Conservation (phyloP, 345 rosid species). For the Eucalyptus marginata region DNA sequence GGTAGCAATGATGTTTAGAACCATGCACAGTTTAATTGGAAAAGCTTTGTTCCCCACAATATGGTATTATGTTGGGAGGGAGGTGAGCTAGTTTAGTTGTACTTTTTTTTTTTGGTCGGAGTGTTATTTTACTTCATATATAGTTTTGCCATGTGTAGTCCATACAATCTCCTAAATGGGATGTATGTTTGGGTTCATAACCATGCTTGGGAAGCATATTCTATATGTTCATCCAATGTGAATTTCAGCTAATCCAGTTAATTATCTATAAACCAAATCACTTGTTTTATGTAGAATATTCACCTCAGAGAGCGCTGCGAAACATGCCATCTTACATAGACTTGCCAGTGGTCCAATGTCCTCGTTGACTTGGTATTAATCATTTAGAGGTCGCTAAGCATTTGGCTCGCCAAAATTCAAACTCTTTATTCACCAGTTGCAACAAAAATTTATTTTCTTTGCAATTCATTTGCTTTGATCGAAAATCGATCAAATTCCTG, state of each 20-base stretch:
- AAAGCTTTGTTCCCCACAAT: background rate
- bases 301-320: background rate
- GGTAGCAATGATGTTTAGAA: background rate
- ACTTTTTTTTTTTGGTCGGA: background rate
- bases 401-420: fast-evolving
- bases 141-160: background rate
- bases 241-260: background rate
- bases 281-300: fast-evolving
- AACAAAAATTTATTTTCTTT: background rate
- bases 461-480: background rate
- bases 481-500: background rate
- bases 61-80: background rate
- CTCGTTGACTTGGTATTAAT: background rate
- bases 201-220: background rate
- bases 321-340: no score
- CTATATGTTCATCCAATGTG: background rate
- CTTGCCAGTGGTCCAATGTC: fast-evolving
- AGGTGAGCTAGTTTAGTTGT: background rate
- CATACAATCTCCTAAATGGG: no score
- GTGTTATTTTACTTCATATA: background rate
- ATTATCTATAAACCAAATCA: background rate
- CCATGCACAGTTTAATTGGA: background rate
- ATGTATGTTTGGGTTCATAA: no score
- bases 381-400: background rate
- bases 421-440: background rate